Evolutionary conservation across 352 stramenopile species (phyloP).

Genomic region (Phytopythium litorale): DNA sequence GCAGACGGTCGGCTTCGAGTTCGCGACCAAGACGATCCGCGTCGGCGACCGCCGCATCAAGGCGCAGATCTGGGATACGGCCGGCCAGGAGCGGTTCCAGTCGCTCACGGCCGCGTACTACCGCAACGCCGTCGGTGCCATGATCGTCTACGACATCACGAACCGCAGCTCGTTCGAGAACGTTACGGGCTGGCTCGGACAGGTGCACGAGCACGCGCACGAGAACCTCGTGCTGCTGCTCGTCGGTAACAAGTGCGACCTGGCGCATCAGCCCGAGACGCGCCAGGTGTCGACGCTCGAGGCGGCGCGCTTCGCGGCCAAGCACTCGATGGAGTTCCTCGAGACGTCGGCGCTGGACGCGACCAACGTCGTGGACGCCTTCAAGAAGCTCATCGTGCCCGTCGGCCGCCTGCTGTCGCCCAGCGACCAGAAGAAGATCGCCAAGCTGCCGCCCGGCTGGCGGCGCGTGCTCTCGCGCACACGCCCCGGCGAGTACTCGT

Average conservation of each 20-base stretch:
- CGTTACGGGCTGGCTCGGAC: slow-evolving; percentile 67
- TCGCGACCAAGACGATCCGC: slow-evolving; percentile 83
- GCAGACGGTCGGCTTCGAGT: slow-evolving; percentile 86
- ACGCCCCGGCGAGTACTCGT: slow-evolving; percentile 77
- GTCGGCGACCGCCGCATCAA: slow-evolving; percentile 80
- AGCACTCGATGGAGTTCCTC: slow-evolving; percentile 83
- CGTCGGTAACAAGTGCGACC: slow-evolving; percentile 87
- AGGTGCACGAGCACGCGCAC: slow-evolving; percentile 81
- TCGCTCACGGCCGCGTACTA: slow-evolving; percentile 92
- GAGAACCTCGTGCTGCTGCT: slow-evolving; percentile 82
- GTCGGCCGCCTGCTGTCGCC: slow-evolving; percentile 75
- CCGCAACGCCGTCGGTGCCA: slow-evolving; percentile 84
- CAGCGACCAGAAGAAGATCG: slow-evolving; percentile 55
- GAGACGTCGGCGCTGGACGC: slow-evolving; percentile 81
- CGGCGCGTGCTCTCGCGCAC: slow-evolving; percentile 78
- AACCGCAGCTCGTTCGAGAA: slow-evolving; percentile 83
- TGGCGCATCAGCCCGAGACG: slow-evolving; percentile 68
- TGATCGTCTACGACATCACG: slow-evolving; percentile 93
- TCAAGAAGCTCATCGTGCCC: slow-evolving; percentile 87
- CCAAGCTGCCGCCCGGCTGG: slow-evolving; percentile 64
- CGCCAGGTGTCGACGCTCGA: slow-evolving; percentile 85
- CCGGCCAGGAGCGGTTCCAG: slow-evolving; percentile 89
- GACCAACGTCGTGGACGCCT: slow-evolving; percentile 86
- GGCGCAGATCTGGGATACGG: slow-evolving; percentile 89
- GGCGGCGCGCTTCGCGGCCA: slow-evolving; percentile 74